phyloP scores from a whole-genome alignment of 306 rosid genomes.

The Notholithocarpus densiflorus region DNA sequence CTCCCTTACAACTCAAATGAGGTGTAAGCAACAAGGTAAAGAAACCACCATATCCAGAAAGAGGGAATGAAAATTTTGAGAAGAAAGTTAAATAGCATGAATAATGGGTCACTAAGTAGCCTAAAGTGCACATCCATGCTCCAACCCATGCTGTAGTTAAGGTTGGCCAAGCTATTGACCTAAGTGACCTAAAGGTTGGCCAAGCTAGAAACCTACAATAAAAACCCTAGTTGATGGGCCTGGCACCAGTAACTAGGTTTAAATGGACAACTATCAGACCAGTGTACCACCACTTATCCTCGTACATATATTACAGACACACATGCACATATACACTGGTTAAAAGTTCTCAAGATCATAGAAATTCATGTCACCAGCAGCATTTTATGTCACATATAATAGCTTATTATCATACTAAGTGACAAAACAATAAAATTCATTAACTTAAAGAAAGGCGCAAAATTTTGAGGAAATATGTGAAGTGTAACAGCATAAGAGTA shows the following conservation, averaged over 20 bases:
- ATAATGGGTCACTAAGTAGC: background rate
- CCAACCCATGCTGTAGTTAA: background rate
- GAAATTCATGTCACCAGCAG: background rate
- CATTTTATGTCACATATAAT: background rate
- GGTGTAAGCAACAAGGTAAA: background rate
- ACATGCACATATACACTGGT: background rate
- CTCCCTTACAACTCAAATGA: slow-evolving; percentile 2
- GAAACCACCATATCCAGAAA: background rate
- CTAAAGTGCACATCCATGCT: background rate
- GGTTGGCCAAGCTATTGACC: background rate
- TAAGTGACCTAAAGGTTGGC: background rate
- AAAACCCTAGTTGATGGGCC: background rate
- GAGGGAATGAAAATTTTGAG: background rate
- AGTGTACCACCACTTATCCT: background rate
- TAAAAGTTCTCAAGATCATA: background rate
- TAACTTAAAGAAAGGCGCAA: background rate
- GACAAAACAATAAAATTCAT: background rate
- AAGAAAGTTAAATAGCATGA: background rate
- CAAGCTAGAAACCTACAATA: background rate
- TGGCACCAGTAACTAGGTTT: background rate
- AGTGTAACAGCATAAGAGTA: background rate
- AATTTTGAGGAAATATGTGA: background rate
- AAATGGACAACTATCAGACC: background rate
- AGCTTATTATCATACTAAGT: background rate
- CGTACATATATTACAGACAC: background rate